Evolutionary conservation across 2,329 filamentous ascomycete genomes (phyloP).

Genomic region (Botrytis byssoidea): DNA sequence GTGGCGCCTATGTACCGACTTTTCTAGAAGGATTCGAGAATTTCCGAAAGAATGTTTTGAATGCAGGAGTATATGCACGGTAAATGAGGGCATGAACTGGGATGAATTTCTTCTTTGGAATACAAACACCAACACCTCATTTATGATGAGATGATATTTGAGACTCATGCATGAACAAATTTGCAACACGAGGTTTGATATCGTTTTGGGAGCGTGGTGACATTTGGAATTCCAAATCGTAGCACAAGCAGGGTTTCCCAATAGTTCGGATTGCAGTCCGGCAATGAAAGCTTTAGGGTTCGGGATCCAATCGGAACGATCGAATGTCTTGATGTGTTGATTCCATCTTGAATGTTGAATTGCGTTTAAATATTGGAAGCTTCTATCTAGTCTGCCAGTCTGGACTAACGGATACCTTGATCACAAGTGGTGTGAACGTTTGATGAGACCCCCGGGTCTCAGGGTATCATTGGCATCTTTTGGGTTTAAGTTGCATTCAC

Average conservation of each 20-base stretch:
- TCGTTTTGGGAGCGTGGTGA: background rate
- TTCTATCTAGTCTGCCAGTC: background rate
- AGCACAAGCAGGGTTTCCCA: slow-evolving; percentile 2
- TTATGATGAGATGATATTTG: slow-evolving; percentile 6
- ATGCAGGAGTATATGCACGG: slow-evolving; percentile 2
- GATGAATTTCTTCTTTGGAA: background rate
- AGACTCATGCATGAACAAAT: background rate
- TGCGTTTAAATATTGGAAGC: background rate
- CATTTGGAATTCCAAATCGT: background rate
- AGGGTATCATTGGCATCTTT: background rate
- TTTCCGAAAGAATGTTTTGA: slow-evolving; percentile 3
- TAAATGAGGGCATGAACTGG: slow-evolving; percentile 4
- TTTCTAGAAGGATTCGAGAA: slow-evolving; percentile 23
- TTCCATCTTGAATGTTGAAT: background rate
- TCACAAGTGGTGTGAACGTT: background rate
- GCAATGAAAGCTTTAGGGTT: background rate
- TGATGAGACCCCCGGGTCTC: background rate
- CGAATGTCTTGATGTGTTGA: background rate
- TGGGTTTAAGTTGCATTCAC: background rate
- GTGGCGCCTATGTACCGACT: slow-evolving; percentile 6
- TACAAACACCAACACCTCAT: background rate
- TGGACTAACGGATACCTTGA: background rate
- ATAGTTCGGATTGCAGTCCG: background rate
- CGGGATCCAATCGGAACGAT: background rate
- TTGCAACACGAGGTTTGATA: slow-evolving; percentile 13